Conservation (phyloP, 169 alveolate genomes). For the Eimeria necatrix region DNA sequence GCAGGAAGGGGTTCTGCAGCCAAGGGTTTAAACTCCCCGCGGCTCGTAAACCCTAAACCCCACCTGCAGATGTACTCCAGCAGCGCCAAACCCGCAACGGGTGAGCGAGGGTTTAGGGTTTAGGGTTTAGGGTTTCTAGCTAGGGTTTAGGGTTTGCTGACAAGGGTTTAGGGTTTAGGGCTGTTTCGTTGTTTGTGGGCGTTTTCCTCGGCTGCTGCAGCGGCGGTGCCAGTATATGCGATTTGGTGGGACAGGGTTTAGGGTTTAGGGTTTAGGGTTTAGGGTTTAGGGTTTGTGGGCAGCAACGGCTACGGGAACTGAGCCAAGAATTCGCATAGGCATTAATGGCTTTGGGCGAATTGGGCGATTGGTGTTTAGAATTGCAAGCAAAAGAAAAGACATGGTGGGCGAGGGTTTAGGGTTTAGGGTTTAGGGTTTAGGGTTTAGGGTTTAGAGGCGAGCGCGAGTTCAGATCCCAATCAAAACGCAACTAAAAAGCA, state of each 20-base stretch:
- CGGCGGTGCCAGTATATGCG: no score
- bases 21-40: not conserved
- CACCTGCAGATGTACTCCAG: not conserved
- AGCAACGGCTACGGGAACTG: not conserved
- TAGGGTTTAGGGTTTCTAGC: not conserved
- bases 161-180: constrained; percentile 20
- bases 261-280: constrained; percentile 28
- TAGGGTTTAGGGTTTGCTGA: not conserved
- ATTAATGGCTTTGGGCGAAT: constrained; percentile 99
- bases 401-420: constrained; percentile 63
- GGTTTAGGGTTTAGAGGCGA: constrained; percentile 12
- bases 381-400: constrained; percentile 90
- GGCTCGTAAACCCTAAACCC: constrained; percentile 22
- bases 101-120: constrained; percentile 17
- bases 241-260: not conserved
- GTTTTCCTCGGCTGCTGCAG: no score
- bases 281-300: constrained; percentile 34
- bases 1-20: not conserved
- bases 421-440: not conserved
- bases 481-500: no score
- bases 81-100: not conserved
- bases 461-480: not conserved
- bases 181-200: no score
- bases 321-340: constrained; percentile 91
- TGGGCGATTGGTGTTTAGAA: constrained; percentile 98